Base-by-base conservation (phyloP, 768 basidiomycete species). In the Lactarius deliciosus region DNA sequence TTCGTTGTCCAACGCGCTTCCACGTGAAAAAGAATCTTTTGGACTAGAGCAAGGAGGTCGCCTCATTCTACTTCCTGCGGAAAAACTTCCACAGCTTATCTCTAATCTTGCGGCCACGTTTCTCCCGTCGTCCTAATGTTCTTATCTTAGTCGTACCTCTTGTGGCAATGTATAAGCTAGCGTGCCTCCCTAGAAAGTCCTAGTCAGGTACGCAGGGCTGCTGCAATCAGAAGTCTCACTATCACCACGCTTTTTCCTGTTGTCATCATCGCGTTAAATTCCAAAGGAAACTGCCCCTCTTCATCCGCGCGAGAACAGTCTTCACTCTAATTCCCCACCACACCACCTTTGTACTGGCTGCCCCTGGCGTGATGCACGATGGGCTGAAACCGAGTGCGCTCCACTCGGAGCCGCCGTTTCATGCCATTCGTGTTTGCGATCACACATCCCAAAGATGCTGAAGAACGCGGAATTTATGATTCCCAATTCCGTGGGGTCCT, bases 11-110 rank as follows among this genome's bases (percentile, higher is more conserved):
- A 80, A 85, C 2, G 73, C 80, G 0, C 81, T 80, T 34, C 81
- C 83, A 15, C 79, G 89, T 30, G 84, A 86, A 41, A 79, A 79
- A 61, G 90, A 91, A 18, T 77, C 87, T 1, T 89, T 92, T 70
- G 91, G 92, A 0, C 77, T 92, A 32, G 90, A 92, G 66, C 82
- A 84, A 40, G 81, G 83, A 2, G 90, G 88, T 0, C 76, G 90
- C 32, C 76, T 90, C 60, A 88, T 90, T 81, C 78, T 90, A 5
- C 76, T 93, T 0, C 80, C 84, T 4, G 79, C 78, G 0, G 76
- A 76, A 10, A 75, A 76, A 5, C 78, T 86, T 15, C 72, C 73
- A 2, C 76, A 76, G 8, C 50, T 89, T 25, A 81, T 86, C 40
- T 40, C 16, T 15, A 60, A 64, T 43, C 62, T 68, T 32, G n/a